These are phyloP conservation scores for Alnus glutinosa DNA, from an alignment of 306 rosid genomes.

Conservation along the genomic window DNA sequence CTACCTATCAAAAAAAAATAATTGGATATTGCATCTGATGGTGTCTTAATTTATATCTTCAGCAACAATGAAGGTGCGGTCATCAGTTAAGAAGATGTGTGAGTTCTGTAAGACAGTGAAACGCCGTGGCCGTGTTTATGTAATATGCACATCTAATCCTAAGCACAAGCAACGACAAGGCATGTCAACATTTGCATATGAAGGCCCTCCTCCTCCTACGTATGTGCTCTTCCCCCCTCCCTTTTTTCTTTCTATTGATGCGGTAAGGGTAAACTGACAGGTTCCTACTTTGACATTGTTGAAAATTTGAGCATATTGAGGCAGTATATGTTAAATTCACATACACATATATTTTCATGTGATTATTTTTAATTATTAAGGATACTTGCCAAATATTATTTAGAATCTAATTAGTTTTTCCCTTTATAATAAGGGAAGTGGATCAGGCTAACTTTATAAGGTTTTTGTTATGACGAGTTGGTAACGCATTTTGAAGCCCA, in stretches of 20 bases:
- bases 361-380: neutral
- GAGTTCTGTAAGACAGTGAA: constrained; percentile 80
- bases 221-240: constrained; percentile 34
- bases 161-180: constrained; percentile 98
- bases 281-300: constrained; percentile 4
- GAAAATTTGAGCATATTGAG: too few species aligned
- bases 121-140: constrained; percentile 79
- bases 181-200: constrained; percentile 64
- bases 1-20: too few species aligned
- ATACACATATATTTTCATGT: too few species aligned
- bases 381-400: neutral
- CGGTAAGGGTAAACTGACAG: neutral
- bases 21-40: neutral
- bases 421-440: neutral
- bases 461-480: neutral
- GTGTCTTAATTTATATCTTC: constrained; percentile 15
- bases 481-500: neutral
- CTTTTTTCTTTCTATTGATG: neutral
- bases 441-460: neutral
- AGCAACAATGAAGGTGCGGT: constrained; percentile 82
- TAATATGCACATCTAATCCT: constrained; percentile 78
- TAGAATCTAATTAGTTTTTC: too few species aligned
- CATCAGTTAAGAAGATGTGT: constrained; percentile 98
- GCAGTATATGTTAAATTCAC: too few species aligned
- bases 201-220: constrained; percentile 42